Base-by-base conservation (phyloP, 805 yeast species). In the Cyberlindnera sargentensis region DNA sequence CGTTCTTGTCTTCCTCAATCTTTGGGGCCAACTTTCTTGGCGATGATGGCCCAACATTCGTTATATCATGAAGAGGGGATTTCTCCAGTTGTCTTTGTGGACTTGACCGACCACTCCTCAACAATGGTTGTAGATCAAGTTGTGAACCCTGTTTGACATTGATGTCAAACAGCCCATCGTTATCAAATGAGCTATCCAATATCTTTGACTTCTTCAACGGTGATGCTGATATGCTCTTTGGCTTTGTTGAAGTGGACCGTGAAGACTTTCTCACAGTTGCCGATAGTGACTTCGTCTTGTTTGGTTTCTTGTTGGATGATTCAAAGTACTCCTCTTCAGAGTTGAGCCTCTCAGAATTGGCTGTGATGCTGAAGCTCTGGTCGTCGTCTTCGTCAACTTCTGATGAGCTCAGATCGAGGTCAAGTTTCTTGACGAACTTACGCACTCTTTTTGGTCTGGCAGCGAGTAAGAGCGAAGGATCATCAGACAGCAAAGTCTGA, bases 291-390 rank as follows among this genome's bases (percentile, higher is more conserved):
- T 37, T 37, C 5, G 25, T 20, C 20, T 36, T 34, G 31, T 8
- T 38, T 15, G 50, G 41, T 3, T 35, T 40, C 15, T 37, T 45
- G n/a, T 35, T 41, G 3, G 43, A 34, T 4, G 46, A 32, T 37
- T 43, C 44, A 23, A 37, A 45, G 31, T 36, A 41, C 23, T 37
- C 40, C 20, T 46, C 49, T n/a, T 52, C 56, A 5, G 58, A 50
- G 10, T 42, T 40, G 1, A 52, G 40, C 24, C 52, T 45, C 1
- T 36, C 37, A 25, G 47, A 46, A 35, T 57, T 45, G 0, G 60
- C 49, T 5, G 61, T 49, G 4, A 55, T 26, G 4, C 53, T 56
- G 46, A 55, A 56, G 31, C 53, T 53, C 28, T 55, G 55, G 34
- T 56, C 55, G 4, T 36, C 35, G 38, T 9, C 35, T 1, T 42